A percentile compares a stretch with the other conserved stretches of the same genome.
These are phyloP conservation scores for Lyophyllum semitale DNA, from an alignment of 768 basidiomycete species.

Conservation along the genomic window DNA sequence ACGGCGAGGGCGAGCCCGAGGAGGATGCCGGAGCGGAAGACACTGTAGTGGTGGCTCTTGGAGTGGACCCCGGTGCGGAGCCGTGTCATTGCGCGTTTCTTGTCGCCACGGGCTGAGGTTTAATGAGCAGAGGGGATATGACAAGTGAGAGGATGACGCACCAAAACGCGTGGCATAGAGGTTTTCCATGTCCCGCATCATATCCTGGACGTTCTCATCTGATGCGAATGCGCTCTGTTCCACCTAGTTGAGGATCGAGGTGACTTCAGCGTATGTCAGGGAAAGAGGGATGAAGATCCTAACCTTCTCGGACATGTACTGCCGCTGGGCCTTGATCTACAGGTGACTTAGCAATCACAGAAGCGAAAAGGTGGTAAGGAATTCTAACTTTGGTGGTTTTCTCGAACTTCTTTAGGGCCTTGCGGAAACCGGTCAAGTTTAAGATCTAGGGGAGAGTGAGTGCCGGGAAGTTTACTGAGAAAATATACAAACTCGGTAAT, in stretches of 20 bases:
- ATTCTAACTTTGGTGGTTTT: slow-evolving; percentile 65
- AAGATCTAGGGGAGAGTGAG: slow-evolving; percentile 51
- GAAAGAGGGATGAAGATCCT: not conserved
- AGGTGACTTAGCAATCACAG: too few relatives aligned
- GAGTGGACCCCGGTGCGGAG: slow-evolving; percentile 55
- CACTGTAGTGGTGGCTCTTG: slow-evolving; percentile 69
- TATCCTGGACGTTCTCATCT: slow-evolving; percentile 54
- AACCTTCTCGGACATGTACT: slow-evolving; percentile 84
- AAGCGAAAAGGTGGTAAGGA: not conserved
- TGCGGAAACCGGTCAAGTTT: slow-evolving; percentile 89
- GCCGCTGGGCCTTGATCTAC: slow-evolving; percentile 68
- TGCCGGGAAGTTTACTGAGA: not conserved
- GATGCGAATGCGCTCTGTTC: slow-evolving; percentile 70
- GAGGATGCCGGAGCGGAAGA: slow-evolving; percentile 72
- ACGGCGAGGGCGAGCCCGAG: slow-evolving; percentile 77
- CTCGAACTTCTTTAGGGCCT: slow-evolving; percentile 84
- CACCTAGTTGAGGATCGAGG: slow-evolving; percentile 47
- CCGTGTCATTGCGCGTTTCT: slow-evolving; percentile 70
- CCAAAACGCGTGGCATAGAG: slow-evolving; percentile 76
- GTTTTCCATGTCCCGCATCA: slow-evolving; percentile 78
- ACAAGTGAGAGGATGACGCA: slow-evolving; percentile 30
- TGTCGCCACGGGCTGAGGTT: slow-evolving; percentile 63
- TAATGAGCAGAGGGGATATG: not conserved
- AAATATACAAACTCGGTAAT: slow-evolving; percentile 69
- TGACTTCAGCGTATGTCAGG: not conserved